Base-by-base conservation (phyloP, 257 asterid genomes). In the Orobanche coerulescens region DNA sequence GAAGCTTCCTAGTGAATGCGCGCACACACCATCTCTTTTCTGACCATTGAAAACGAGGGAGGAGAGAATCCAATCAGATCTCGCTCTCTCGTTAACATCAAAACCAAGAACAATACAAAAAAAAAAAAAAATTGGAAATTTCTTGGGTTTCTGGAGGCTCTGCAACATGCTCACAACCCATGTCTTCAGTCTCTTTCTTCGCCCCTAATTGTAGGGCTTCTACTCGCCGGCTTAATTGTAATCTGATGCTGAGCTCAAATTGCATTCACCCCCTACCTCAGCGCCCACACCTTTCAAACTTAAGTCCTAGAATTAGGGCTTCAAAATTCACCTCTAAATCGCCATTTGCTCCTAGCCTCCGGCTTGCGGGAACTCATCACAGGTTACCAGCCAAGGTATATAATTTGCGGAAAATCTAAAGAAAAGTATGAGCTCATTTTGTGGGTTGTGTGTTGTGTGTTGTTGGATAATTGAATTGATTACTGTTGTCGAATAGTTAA, bases 161-260 rank as follows among this genome's bases (percentile, higher is more conserved):
- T 52, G 58, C 72, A 59, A 82, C 62, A 84, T 87, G 94, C 83
- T 46, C 62, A 69, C 43, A 72, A 51, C 69, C 68, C 67, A 84
- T 84, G 91, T 56, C 54, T 69, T 59, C 91, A 46, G 62, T 62
- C 52, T 23, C 73, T 48, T 48, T 69, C 19, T 73, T 65, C 52
- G 12, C 63, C 71, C 75, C 46, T 65, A 73, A 72, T 53, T 48
- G 69, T 72, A 71, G 81, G 84, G 83, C 65, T 67, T 59, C 64
- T 56, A 43, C 14, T 64, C 73, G 24, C 20, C 73, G 26, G 24
- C 48, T 47, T 16, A 40, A 69, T 36, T 43, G 11, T 64, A 74
- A 65, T 78, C 85, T 84, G 83, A 82, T 86, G 97, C 84, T 86
- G 63, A 73, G 79, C 79, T 74, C 85, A 48, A 84, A 73, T 77